phyloP scores from a whole-genome alignment of 768 basidiomycete species.

The Leccinum truebloodii region DNA sequence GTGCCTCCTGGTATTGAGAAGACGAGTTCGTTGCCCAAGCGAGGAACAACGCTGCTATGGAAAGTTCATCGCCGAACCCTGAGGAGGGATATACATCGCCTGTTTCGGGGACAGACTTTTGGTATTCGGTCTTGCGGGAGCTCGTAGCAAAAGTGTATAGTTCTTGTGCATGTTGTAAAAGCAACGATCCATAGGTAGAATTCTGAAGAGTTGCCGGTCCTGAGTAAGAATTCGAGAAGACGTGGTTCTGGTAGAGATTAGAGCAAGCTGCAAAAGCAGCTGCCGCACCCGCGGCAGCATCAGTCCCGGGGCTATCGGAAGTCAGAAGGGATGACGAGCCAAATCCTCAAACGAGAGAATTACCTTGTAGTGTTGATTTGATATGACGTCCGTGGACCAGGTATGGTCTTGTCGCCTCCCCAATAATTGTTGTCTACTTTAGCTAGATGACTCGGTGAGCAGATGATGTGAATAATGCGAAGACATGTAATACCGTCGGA shows the following conservation, averaged over 20 bases:
- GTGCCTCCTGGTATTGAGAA: conserved; percentile 61
- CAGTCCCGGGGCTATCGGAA: conserved; percentile 71
- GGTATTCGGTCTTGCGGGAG: conserved; percentile 62
- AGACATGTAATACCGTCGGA: conserved; percentile 50
- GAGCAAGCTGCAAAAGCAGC: conserved; percentile 90
- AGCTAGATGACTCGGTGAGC: conserved; percentile 36
- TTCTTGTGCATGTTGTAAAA: conserved; percentile 72
- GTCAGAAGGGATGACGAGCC: conserved; percentile 1
- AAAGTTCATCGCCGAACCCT: conserved; percentile 70
- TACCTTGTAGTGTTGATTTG: conserved; percentile 71
- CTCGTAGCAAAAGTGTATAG: conserved; percentile 79
- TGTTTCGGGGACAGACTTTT: conserved; percentile 66
- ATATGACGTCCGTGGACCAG: conserved; percentile 71
- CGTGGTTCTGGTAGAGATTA: conserved; percentile 67
- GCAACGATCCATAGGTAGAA: conserved; percentile 64
- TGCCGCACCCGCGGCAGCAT: conserved; percentile 80
- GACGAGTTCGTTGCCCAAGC: conserved; percentile 68
- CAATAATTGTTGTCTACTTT: conserved; percentile 78
- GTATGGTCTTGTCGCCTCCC: conserved; percentile 84
- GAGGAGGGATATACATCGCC: conserved; percentile 70
- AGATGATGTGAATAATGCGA: not conserved
- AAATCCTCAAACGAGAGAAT: not conserved
- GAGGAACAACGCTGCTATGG: conserved; percentile 75
- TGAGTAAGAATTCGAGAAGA: conserved; percentile 54
- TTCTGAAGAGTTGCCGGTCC: conserved; percentile 71